These are phyloP conservation scores for Naganishia onofrii DNA, from an alignment of 768 basidiomycete species.

Conservation along the genomic window DNA sequence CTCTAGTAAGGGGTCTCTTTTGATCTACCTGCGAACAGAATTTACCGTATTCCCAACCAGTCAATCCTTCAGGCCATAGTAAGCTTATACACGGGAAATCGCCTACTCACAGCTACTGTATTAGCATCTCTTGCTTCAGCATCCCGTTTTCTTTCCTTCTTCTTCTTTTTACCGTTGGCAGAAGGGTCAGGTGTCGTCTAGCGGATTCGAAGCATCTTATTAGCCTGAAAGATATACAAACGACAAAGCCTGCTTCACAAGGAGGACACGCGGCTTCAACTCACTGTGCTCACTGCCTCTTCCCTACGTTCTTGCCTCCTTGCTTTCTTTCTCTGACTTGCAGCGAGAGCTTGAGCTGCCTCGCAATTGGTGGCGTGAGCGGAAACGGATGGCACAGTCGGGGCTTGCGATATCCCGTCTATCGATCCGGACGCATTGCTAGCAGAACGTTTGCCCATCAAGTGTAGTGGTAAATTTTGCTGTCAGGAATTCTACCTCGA, in stretches of 20 bases:
- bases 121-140: background rate
- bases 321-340: background rate
- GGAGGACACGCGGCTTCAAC: background rate
- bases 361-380: conserved; percentile 17
- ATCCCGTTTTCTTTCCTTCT: background rate
- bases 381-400: conserved; percentile 18
- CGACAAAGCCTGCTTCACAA: background rate
- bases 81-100: background rate
- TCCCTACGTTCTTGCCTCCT: background rate
- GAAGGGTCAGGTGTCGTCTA: background rate
- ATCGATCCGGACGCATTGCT: background rate
- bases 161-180: background rate
- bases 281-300: background rate
- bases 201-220: background rate
- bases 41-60: no score
- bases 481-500: background rate
- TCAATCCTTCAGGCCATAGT: background rate
- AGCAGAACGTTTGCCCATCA: background rate
- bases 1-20: background rate
- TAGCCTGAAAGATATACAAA: background rate
- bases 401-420: conserved; percentile 15
- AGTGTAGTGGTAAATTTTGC: background rate
- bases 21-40: no score
- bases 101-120: background rate
- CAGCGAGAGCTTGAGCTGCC: conserved; percentile 8